These are phyloP conservation scores for Brettanomyces sp. DNA, from an alignment of 805 yeast species.

Conservation along the genomic window DNA sequence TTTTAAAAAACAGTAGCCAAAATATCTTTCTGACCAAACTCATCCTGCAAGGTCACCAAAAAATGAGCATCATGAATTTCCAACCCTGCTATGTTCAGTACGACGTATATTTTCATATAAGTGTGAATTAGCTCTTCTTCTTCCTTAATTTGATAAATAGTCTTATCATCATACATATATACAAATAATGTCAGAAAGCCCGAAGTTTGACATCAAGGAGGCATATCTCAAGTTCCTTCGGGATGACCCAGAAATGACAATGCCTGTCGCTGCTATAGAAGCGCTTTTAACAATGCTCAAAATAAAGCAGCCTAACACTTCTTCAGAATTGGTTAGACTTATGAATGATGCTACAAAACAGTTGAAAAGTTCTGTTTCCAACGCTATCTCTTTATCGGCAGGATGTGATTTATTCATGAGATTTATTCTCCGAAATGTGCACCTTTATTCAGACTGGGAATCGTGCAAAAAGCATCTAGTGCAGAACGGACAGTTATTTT, in stretches of 20 bases:
- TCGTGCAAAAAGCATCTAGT: slow-evolving; percentile 80
- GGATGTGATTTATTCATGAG: slow-evolving; percentile 96
- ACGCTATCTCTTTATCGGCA: slow-evolving; percentile 88
- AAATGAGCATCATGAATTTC: too few relatives aligned
- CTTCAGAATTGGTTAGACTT: slow-evolving; percentile 81
- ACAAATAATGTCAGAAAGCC: slow-evolving; percentile 1
- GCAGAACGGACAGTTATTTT: slow-evolving; percentile 86
- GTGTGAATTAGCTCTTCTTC: background rate
- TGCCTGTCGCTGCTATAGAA: slow-evolving; percentile 99
- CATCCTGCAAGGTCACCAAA: too few relatives aligned
- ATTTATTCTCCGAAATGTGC: slow-evolving; percentile 82
- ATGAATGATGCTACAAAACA: slow-evolving; percentile 68
- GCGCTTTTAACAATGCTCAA: slow-evolving; percentile 76
- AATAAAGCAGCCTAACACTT: slow-evolving; percentile 82
- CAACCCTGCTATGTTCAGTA: too few relatives aligned
- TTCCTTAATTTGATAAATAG: background rate
- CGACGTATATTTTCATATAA: background rate
- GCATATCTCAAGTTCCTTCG: slow-evolving; percentile 72
- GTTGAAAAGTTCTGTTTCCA: slow-evolving; percentile 71
- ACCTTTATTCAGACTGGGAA: slow-evolving; percentile 90
- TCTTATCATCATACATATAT: background rate
- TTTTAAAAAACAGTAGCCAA: too few relatives aligned
- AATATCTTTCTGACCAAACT: too few relatives aligned
- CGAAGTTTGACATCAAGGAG: slow-evolving; percentile 67
- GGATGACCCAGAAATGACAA: slow-evolving; percentile 94